A percentile compares a stretch with the other conserved stretches of the same genome.
Conservation (phyloP, 1,139 yeast species). For the Debaryomyces robertsiae region DNA sequence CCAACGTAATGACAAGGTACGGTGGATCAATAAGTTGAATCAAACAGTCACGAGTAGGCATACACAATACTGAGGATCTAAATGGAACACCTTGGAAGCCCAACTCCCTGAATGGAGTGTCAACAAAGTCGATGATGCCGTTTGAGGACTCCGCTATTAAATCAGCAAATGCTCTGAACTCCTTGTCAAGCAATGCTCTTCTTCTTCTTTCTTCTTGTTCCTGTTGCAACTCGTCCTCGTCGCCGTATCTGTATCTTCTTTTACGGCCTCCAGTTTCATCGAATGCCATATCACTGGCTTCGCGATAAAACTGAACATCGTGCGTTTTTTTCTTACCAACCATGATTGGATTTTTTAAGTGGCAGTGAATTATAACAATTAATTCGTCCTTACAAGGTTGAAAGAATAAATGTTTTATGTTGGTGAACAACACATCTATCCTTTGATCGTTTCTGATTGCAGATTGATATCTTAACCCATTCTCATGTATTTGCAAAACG, state of each 20-base stretch:
- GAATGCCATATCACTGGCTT: slow-evolving; percentile 93
- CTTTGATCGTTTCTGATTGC: slow-evolving; percentile 79
- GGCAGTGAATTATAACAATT: slow-evolving; percentile 89
- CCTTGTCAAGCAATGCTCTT: slow-evolving; percentile 87
- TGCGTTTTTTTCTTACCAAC: slow-evolving; percentile 95
- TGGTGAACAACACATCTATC: slow-evolving; percentile 85
- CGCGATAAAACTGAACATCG: slow-evolving; percentile 95
- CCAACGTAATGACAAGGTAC: slow-evolving; percentile 84
- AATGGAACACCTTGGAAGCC: slow-evolving; percentile 98
- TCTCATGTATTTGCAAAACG: slow-evolving; percentile 86
- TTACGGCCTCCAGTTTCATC: slow-evolving; percentile 97
- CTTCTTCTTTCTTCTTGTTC: slow-evolving; percentile 98
- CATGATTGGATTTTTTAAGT: slow-evolving; percentile 88
- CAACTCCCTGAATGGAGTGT: slow-evolving; percentile 91
- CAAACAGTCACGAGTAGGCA: slow-evolving; percentile 97
- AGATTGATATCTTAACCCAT: slow-evolving; percentile 92
- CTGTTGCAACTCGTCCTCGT: slow-evolving; percentile 97
- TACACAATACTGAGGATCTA: slow-evolving; percentile 90
- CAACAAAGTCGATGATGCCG: slow-evolving; percentile 74
- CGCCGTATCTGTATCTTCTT: slow-evolving; percentile 90
- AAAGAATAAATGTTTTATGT: slow-evolving; percentile 90
- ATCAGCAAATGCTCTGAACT: slow-evolving; percentile 87
- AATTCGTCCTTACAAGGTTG: slow-evolving; percentile 96
- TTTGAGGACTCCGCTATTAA: slow-evolving; percentile 84
- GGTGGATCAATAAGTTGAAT: slow-evolving; percentile 95